Conservation (phyloP, 2,329 filamentous ascomycete genomes). For the Paecilomyces fulvus region DNA sequence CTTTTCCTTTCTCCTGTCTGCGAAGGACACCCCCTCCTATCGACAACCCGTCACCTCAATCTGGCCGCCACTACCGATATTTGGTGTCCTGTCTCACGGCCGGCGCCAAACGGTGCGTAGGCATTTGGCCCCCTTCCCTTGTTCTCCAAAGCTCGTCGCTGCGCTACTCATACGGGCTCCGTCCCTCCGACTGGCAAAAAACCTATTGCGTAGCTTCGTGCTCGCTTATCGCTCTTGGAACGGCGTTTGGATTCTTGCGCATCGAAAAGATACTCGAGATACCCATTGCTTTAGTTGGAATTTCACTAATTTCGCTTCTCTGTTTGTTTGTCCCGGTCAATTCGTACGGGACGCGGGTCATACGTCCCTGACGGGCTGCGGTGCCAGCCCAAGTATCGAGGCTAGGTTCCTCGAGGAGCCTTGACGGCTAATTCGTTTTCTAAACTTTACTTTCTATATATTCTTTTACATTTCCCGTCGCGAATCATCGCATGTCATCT, state of each 20-base stretch:
- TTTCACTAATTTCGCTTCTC: constrained; percentile 13
- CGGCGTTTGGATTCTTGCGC: constrained; percentile 16
- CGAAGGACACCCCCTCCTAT: constrained; percentile 8
- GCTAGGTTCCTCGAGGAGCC: background rate
- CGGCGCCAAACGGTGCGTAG: constrained; percentile 40
- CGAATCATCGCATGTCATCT: constrained; percentile 34
- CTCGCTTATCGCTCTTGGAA: constrained; percentile 8
- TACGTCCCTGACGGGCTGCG: background rate
- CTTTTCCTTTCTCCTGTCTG: constrained; percentile 7
- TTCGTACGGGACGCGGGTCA: constrained; percentile 5
- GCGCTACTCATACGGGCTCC: constrained; percentile 6
- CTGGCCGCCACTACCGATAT: constrained; percentile 38
- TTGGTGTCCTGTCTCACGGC: constrained; percentile 39
- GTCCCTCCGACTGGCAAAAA: constrained; percentile 7
- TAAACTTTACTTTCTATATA: constrained; percentile 3
- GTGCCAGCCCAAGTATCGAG: background rate
- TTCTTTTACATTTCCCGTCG: constrained; percentile 9
- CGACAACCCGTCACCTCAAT: constrained; percentile 21
- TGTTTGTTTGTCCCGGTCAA: constrained; percentile 17
- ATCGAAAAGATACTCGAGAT: constrained; percentile 26
- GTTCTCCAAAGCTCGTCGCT: constrained; percentile 9
- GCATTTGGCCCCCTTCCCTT: constrained; percentile 31
- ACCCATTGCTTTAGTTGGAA: constrained; percentile 25
- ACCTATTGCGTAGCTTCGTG: background rate
- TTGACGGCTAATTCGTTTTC: constrained; percentile 5